Percentiles rank a stretch among this genome's conserved stretches.
These are phyloP conservation scores for Fusarium sulawesiense DNA, from an alignment of 2,329 filamentous ascomycete genomes.

Conservation along the genomic window DNA sequence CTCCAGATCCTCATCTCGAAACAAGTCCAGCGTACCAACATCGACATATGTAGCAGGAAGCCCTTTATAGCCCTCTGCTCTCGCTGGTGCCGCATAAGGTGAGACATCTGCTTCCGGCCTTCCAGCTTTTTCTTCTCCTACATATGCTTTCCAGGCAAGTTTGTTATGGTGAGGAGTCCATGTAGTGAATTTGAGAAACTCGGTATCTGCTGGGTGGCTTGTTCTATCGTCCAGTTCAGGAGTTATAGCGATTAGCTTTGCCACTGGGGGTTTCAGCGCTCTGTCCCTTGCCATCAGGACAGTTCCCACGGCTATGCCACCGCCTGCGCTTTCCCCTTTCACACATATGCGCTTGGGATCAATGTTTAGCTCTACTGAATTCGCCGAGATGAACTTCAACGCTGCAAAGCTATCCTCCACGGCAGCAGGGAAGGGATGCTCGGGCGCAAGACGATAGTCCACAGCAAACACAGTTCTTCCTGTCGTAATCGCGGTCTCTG, in stretches of 20 bases:
- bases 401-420: constrained; percentile 37
- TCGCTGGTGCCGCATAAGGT: constrained; percentile 35
- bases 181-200: constrained; percentile 21
- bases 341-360: constrained; percentile 30
- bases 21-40: constrained; percentile 36
- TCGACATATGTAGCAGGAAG: constrained; percentile 36
- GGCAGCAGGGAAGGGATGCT: constrained; percentile 24
- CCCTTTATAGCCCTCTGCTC: constrained; percentile 21
- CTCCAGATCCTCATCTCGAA: constrained; percentile 33
- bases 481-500: not conserved
- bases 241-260: constrained; percentile 34
- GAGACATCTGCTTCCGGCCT: constrained; percentile 23
- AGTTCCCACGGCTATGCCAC: constrained; percentile 18
- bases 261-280: constrained; percentile 23
- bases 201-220: not conserved
- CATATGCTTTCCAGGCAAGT: constrained; percentile 34
- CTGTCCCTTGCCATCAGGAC: constrained; percentile 34
- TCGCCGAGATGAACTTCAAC: constrained; percentile 23
- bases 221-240: constrained; percentile 39
- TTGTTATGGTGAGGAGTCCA: constrained; percentile 24
- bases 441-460: constrained; percentile 40
- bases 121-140: constrained; percentile 35
- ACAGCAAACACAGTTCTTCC: constrained; percentile 35
- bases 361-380: constrained; percentile 33
- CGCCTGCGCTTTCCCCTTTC: constrained; percentile 37